Conservation (phyloP, 140 eudicot species). For the Oenanthe javanica region DNA sequence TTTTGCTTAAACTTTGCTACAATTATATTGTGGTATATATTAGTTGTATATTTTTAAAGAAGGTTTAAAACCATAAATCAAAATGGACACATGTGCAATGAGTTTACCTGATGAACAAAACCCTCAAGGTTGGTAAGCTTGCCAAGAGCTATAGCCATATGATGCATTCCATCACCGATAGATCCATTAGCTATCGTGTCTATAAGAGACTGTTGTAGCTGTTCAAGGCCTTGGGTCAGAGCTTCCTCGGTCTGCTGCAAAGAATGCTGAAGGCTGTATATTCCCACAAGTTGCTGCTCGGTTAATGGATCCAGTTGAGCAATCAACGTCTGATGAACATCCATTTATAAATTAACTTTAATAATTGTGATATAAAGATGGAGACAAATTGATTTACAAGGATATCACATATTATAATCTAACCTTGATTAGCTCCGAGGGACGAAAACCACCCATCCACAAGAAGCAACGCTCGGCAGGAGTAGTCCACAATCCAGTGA, state of each 20-base stretch:
- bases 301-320: conserved; percentile 75
- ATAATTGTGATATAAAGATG: too few species aligned
- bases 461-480: conserved; percentile 97
- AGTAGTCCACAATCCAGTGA: conserved; percentile 91
- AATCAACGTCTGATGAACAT: conserved; percentile 47
- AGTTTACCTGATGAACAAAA: conserved; percentile 77
- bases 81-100: neutral
- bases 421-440: conserved; percentile 95
- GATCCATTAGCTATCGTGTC: conserved; percentile 74
- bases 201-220: conserved; percentile 75
- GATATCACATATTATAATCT: neutral
- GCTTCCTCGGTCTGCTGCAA: conserved; percentile 98
- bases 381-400: neutral
- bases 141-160: conserved; percentile 86
- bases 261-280: conserved; percentile 80
- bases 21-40: neutral
- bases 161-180: conserved; percentile 75
- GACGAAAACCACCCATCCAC: conserved; percentile 98
- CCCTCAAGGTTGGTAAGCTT: conserved; percentile 96
- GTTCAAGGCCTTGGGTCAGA: conserved; percentile 84
- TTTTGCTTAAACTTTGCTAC: neutral
- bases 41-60: neutral
- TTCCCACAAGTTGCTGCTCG: conserved; percentile 86
- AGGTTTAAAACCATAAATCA: neutral
- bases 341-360: neutral